A percentile compares a stretch with the other conserved stretches of the same genome.
These are phyloP conservation scores for Aspergillus pseudoglaucus DNA, from an alignment of 2,329 filamentous ascomycete species.

Conservation along the genomic window DNA sequence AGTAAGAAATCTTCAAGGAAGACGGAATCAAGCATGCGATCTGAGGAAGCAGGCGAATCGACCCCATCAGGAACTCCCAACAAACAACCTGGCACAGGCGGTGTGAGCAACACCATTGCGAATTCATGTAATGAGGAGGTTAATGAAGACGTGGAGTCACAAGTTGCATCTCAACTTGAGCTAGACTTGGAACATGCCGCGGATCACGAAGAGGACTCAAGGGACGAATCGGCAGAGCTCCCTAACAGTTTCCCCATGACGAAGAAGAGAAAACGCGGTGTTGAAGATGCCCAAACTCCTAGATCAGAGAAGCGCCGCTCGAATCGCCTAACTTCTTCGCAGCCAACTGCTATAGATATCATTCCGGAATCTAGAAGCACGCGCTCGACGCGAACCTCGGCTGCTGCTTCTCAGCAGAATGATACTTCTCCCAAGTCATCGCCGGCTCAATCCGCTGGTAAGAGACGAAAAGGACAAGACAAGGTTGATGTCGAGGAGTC, in stretches of 20 bases:
- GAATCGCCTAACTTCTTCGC: conserved; percentile 16
- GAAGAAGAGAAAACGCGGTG: conserved; percentile 31
- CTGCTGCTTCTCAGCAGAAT: background rate
- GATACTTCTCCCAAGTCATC: conserved; percentile 6
- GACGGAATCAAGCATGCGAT: background rate
- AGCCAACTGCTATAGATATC: conserved; percentile 5
- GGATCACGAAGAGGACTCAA: conserved; percentile 18
- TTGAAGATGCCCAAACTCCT: conserved; percentile 10
- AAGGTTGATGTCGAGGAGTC: conserved; percentile 4
- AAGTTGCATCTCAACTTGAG: conserved; percentile 41
- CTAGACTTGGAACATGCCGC: conserved; percentile 37
- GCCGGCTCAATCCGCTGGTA: conserved; percentile 15
- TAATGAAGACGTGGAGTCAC: conserved; percentile 35
- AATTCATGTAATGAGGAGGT: conserved; percentile 26
- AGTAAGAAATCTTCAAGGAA: conserved; percentile 2
- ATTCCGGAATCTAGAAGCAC: conserved; percentile 7
- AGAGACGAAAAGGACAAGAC: conserved; percentile 18
- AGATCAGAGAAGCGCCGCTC: conserved; percentile 25
- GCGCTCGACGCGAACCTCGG: conserved; percentile 10
- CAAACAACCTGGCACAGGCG: background rate
- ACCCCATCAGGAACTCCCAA: conserved; percentile 6
- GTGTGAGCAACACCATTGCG: background rate
- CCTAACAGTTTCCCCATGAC: conserved; percentile 10
- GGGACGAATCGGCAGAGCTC: conserved; percentile 3
- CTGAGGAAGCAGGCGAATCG: background rate